Base-by-base conservation (phyloP, 495 filamentous ascomycete species). In the Neurospora sp. region DNA sequence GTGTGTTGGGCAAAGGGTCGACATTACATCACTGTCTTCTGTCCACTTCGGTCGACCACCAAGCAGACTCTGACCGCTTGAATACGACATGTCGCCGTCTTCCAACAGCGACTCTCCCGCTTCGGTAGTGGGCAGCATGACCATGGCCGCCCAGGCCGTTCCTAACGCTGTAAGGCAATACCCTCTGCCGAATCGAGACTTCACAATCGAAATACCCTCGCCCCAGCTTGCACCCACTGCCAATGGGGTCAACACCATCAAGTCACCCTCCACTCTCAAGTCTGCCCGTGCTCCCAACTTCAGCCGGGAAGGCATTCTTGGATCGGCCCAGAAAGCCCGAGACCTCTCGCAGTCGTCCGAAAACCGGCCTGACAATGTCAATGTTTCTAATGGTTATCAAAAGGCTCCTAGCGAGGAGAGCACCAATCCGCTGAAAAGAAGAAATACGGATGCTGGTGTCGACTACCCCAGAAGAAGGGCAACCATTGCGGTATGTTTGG, bases 391-490 rank as follows among this genome's bases (percentile, higher is more conserved):
- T 79, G 82, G 83, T 45, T 81, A 84, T 73, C 79, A 83, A 71
- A 86, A 86, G 71, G 81, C 81, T 38, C 77, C 81, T 38, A 85
- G 83, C 74, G 86, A 88, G 71, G 86, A 88, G 78, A 83, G 83
- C 59, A 79, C 81, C 43, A 88, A 88, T 74, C 87, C 87, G 21
- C 74, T 88, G 48, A 90, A 90, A 80, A 87, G 90, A 78, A 88
- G 90, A 78, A 89, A 89, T 73, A 91, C 86, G 39, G 88, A 91
- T 74, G 89, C 88, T 71, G 87, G 86, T 34, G 84, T 89, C 62
- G 90, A 92, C 75, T 92, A 92, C 74, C 90, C 90, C 24, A 83
- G 90, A 79, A 85, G 90, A 78, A 85, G 90, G 75, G 90, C 90
- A 73, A 92, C 90, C 9, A 92, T 92, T 78, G 90, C 90, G 73